These are phyloP conservation scores for Penicillium sp. DNA, from an alignment of 2,329 filamentous ascomycete species.

Conservation along the genomic window DNA sequence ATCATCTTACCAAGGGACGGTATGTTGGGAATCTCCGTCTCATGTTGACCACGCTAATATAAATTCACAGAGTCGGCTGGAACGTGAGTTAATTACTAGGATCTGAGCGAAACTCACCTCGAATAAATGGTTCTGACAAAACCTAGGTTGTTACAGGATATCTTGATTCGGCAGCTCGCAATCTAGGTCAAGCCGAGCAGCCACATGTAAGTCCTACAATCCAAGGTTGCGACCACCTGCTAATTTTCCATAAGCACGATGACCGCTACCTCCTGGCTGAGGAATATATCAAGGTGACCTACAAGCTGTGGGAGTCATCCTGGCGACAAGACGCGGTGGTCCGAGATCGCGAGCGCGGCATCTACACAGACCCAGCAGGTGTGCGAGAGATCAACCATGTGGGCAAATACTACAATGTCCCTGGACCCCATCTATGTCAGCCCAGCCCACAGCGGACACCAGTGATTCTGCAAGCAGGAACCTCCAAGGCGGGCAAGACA, in stretches of 20 bases:
- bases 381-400: slow-evolving; percentile 67
- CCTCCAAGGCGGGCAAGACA: slow-evolving; percentile 63
- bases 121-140: not conserved
- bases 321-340: slow-evolving; percentile 69
- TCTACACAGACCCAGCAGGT: slow-evolving; percentile 60
- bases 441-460: slow-evolving; percentile 69
- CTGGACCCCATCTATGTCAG: slow-evolving; percentile 66
- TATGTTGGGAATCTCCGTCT: slow-evolving; percentile 22
- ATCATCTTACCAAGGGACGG: slow-evolving; percentile 67
- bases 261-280: slow-evolving; percentile 65
- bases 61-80: slow-evolving; percentile 52
- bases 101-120: fast-evolving
- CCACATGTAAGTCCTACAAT: slow-evolving; percentile 32
- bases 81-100: slow-evolving; percentile 44
- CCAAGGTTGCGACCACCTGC: not conserved
- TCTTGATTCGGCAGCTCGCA: slow-evolving; percentile 65
- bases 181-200: slow-evolving; percentile 61
- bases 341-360: slow-evolving; percentile 57
- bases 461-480: slow-evolving; percentile 69
- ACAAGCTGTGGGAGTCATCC: slow-evolving; percentile 68
- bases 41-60: not conserved
- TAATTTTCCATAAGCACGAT: slow-evolving; percentile 53
- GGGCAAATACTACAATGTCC: slow-evolving; percentile 64
- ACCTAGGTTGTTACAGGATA: slow-evolving; percentile 66
- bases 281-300: slow-evolving; percentile 65